Conservation (phyloP, 345 rosid genomes). For the Trapa incisa region DNA sequence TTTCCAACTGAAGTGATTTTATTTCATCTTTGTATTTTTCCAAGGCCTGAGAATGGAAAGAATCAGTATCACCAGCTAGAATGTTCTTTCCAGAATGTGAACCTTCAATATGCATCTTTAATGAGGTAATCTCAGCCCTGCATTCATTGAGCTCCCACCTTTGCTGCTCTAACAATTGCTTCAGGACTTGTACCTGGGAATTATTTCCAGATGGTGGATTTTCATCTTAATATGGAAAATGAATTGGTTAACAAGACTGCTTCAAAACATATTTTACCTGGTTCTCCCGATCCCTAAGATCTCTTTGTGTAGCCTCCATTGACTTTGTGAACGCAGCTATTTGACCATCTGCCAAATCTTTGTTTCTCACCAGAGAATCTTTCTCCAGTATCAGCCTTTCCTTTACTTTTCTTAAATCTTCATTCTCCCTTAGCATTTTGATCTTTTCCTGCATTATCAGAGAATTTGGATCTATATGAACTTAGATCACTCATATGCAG, state of each 20-base stretch:
- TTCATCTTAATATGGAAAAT: constrained; percentile 12
- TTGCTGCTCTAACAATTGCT: constrained; percentile 57
- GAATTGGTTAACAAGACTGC: constrained; percentile 11
- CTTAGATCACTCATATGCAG: not conserved
- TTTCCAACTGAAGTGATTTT: constrained; percentile 42
- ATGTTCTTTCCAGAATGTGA: constrained; percentile 38
- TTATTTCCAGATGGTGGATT: constrained; percentile 7
- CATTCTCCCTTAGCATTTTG: constrained; percentile 73
- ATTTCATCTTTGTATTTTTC: constrained; percentile 54
- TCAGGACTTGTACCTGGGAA: constrained; percentile 64
- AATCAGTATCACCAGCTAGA: constrained; percentile 31
- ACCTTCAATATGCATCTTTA: constrained; percentile 88
- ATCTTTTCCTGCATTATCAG: constrained; percentile 68
- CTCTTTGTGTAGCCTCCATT: constrained; percentile 63
- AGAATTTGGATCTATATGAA: not conserved
- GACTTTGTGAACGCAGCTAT: constrained; percentile 57
- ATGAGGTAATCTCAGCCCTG: constrained; percentile 83
- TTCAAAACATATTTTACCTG: constrained; percentile 35
- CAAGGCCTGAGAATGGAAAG: constrained; percentile 35
- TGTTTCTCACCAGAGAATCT: constrained; percentile 41
- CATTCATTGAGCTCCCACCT: constrained; percentile 73
- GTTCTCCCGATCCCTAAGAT: constrained; percentile 72
- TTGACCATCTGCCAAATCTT: constrained; percentile 55
- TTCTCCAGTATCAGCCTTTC: constrained; percentile 51
- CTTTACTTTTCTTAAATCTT: constrained; percentile 38